Conservation (phyloP, 139 green algal genomes). For the Coelastrella sp. region DNA sequence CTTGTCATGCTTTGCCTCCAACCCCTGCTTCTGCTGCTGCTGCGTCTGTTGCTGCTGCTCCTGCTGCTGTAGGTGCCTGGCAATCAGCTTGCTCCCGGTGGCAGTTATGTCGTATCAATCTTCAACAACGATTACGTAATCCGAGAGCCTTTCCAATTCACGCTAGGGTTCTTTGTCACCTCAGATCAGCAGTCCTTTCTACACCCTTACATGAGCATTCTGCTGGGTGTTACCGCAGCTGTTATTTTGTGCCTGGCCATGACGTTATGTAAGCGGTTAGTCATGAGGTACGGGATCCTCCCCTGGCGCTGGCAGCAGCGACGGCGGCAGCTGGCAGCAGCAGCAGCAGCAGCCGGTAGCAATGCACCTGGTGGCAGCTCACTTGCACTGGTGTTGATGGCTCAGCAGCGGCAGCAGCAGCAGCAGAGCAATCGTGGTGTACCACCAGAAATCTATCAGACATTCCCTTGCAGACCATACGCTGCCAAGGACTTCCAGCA, state of each 20-base stretch:
- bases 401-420: conserved; percentile 12
- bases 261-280: conserved; percentile 61
- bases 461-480: conserved; percentile 49
- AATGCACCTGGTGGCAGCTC: background rate
- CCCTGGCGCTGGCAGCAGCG: conserved; percentile 39
- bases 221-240: conserved; percentile 67
- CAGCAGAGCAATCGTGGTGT: conserved; percentile 44
- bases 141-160: conserved; percentile 33
- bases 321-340: background rate
- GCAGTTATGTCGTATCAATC: conserved; percentile 52
- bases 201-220: conserved; percentile 77
- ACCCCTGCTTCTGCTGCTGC: background rate
- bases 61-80: conserved; percentile 30
- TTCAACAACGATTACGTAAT: conserved; percentile 60
- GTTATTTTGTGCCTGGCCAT: conserved; percentile 66
- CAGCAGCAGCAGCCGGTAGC: background rate
- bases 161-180: conserved; percentile 38
- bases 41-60: background rate
- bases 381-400: conserved; percentile 26
- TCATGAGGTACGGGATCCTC: conserved; percentile 52
- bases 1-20: background rate
- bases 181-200: conserved; percentile 40
- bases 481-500: conserved; percentile 5
- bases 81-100: conserved; percentile 28
- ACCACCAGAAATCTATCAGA: conserved; percentile 43